Evolutionary conservation across 441 rosid genomes (phyloP).

Genomic region (Arabidopsis lyrata): DNA sequence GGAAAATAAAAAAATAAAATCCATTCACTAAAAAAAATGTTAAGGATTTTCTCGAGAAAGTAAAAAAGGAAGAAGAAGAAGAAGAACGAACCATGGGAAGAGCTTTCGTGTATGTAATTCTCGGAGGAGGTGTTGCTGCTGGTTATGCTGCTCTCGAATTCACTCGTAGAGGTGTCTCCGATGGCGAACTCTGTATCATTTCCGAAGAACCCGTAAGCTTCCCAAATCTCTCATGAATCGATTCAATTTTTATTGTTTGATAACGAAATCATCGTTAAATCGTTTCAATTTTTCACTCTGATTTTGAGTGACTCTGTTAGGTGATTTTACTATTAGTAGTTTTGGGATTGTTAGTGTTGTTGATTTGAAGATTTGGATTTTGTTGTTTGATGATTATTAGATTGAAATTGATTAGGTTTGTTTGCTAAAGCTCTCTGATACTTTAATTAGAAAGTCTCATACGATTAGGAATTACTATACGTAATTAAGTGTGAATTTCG

Average conservation of each 20-base stretch:
- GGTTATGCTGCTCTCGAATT: slow-evolving; percentile 98
- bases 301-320: slow-evolving; percentile 9
- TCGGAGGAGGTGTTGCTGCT: slow-evolving; percentile 96
- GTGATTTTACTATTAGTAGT: background rate
- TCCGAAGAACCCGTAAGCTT: slow-evolving; percentile 85
- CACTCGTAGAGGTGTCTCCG: slow-evolving; percentile 73
- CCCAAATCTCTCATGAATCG: background rate
- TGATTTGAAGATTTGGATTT: background rate
- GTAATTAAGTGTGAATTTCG: background rate
- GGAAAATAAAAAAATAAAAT: slow-evolving; percentile 2
- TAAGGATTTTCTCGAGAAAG: slow-evolving; percentile 30
- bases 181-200: slow-evolving; percentile 92
- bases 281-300: too few relatives aligned
- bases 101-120: slow-evolving; percentile 89
- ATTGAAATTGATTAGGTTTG: slow-evolving; percentile 2
- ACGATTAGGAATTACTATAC: background rate
- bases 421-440: background rate
- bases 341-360: background rate
- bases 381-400: slow-evolving; percentile 7
- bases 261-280: background rate
- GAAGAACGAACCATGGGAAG: slow-evolving; percentile 66
- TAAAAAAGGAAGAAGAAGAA: background rate
- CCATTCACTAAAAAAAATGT: background rate
- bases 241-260: background rate
- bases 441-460: background rate